Percentiles rank a stretch among this genome's conserved stretches.
phyloP scores from a whole-genome alignment of 192 early-diverging fungal genomes.

The Entomortierella beljakovae region DNA sequence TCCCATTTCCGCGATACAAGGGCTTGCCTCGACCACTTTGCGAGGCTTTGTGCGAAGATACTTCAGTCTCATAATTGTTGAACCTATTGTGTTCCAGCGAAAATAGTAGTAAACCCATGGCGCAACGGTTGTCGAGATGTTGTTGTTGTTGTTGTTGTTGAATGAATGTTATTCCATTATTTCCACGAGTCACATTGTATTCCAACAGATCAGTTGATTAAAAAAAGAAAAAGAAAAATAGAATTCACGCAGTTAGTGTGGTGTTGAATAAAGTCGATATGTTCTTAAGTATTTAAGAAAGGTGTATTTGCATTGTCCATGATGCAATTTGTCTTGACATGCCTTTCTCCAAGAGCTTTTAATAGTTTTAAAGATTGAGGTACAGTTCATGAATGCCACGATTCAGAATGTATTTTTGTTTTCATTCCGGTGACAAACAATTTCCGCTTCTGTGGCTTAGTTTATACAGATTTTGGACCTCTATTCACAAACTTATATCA shows the following conservation, averaged over 20 bases:
- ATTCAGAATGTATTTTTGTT: not conserved
- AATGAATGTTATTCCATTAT: not conserved
- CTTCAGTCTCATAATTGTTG: constrained; percentile 65
- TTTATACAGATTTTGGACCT: no score
- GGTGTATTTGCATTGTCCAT: not conserved
- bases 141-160: constrained; percentile 2
- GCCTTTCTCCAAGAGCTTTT: not conserved
- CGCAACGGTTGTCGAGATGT: no score
- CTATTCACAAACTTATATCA: no score
- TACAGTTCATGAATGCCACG: not conserved
- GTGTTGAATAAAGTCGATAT: no score
- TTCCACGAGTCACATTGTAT: no score
- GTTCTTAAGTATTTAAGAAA: no score
- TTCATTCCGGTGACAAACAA: no score
- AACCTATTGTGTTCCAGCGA: constrained; percentile 11
- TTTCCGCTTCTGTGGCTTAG: no score
- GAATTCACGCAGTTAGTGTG: constrained; percentile 1
- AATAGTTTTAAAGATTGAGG: no score
- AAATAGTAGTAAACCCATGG: no score
- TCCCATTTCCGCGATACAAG: constrained; percentile 69
- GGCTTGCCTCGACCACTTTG: constrained; percentile 64
- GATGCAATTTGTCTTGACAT: not conserved
- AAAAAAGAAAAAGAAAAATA: no score
- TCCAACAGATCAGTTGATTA: no score
- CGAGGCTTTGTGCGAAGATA: constrained; percentile 68